Percentiles rank a stretch among this genome's conserved stretches.
phyloP scores from a whole-genome alignment of 2,329 filamentous ascomycete genomes.

The Phaeophleospora eucalypticola region DNA sequence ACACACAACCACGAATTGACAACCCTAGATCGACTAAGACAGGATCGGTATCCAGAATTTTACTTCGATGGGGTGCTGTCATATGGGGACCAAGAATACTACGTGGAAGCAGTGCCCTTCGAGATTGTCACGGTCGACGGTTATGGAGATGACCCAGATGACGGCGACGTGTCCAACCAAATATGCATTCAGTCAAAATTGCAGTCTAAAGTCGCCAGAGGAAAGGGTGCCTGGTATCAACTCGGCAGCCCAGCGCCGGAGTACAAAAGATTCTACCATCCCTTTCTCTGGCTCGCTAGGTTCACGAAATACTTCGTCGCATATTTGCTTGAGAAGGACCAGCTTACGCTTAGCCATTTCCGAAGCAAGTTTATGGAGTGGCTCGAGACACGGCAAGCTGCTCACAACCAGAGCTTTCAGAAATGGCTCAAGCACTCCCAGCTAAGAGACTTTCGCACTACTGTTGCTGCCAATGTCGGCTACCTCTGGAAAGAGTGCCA shows the following conservation, averaged over 20 bases:
- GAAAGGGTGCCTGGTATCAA: constrained; percentile 57
- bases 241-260: constrained; percentile 53
- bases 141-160: constrained; percentile 53
- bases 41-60: constrained; percentile 31
- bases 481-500: constrained; percentile 64
- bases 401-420: constrained; percentile 41
- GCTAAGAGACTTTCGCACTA: constrained; percentile 57
- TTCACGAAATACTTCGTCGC: constrained; percentile 70
- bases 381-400: constrained; percentile 47
- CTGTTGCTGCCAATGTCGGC: constrained; percentile 55
- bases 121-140: constrained; percentile 60
- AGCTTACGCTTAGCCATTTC: constrained; percentile 56
- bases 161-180: constrained; percentile 35
- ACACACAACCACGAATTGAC: constrained; percentile 13
- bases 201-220: not conserved
- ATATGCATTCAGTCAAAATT: constrained; percentile 61
- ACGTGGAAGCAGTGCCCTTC: constrained; percentile 57
- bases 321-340: constrained; percentile 46
- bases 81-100: constrained; percentile 41
- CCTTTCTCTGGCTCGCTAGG: constrained; percentile 68
- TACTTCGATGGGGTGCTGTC: constrained; percentile 61
- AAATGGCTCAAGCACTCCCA: constrained; percentile 50
- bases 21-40: constrained; percentile 14
- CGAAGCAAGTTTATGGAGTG: constrained; percentile 54
- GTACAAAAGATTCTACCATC: constrained; percentile 59